Base-by-base conservation (phyloP, 2,329 filamentous ascomycete species). In the Biscogniauxia marginata region DNA sequence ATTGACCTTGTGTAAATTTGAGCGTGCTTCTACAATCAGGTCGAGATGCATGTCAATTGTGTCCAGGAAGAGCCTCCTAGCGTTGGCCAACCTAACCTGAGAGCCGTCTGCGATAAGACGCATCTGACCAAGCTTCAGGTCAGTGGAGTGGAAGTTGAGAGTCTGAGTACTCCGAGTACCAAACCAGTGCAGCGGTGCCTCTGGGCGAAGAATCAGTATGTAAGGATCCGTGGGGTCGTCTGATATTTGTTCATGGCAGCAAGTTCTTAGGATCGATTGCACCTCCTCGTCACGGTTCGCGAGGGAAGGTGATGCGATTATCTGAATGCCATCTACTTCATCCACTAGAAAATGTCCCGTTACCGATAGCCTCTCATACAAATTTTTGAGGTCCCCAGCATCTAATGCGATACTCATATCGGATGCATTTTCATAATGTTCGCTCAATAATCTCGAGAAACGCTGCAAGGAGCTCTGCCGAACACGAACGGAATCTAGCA, bases 401-500 rank as follows among this genome's bases (percentile, higher is more conserved):
- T 76, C 69, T 46, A 92, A 82, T 34, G 89, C 87, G 68, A 98
- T 89, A 71, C 90, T 96, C 73, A 95, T 96, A 72, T 99, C 95
- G 8, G 92, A 96, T 4, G 91, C 90, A 69, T 99, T 98, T 72
- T 99, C 95, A 68, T 99, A 99, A 56, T 93, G 87, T 69, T 96
- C 90, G 65, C 90, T 93, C 53, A 99, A 75, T 70, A 96, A 91
- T 63, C 92, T 85, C 18, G 91, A 95, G 74, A 98, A 98, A 58
- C 95, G 90, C 71, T 98, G 96, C 61, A 99, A 81, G 84, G 98
- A 98, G 73, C 95, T 85, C 74, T 99, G 95, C 20, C 95, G 86
- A 55, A 98, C 93, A 67, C 95, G 91, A 20, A 98, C 96, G 0
- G 95, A 98, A 72, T 99, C 95, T 2, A 99, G 78, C 61, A 93